Base-by-base conservation (phyloP, 495 filamentous ascomycete genomes). In the Aspergillus carlsbadensis region DNA sequence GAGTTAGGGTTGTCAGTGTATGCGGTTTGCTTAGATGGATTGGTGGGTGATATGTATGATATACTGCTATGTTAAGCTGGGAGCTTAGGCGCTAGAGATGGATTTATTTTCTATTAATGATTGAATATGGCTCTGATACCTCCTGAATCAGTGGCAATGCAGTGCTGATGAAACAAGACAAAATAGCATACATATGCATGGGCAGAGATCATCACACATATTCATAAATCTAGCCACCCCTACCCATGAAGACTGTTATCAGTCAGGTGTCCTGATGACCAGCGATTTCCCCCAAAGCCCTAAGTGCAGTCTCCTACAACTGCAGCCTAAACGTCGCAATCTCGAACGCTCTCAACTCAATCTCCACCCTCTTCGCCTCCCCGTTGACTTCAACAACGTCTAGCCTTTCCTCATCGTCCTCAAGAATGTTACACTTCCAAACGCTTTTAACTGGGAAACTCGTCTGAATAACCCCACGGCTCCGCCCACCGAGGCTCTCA, bases 401-500 rank as follows among this genome's bases (percentile, higher is more conserved):
- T 61, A 89, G 57, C 43, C 64, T 63, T 56, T 70, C 69, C 67
- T 84, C 84, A 71, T 84, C 76, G 64, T 87, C 83, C 62, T 85
- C 78, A 47, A 88, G 66, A 36, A 81, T 51, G 72, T 97, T 97
- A 20, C 84, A 87, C 78, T 89, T 95, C 74, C 76, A 88, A 2
- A 87, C 91, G 59, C 80, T 84, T 77, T 83, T 85, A 7, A 97
- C 86, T 26, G 81, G 76, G 69, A 93, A 78, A 7, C 69, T 74
- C 5, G 86, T 88, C 36, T 74, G 70, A 52, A 96, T 80, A 3
- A 70, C 79, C 0, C 85, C 92, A 40, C 84, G 81, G 41, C 83
- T 82, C 64, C 82, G 83, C 3, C 93, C 94, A 35, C 94, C 94
- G n/a, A 98, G 77, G 58, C 88, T 89, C 67, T 98, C 94, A 65